Conservation (phyloP, 441 rosid genomes). For the Aleurites moluccanus region DNA sequence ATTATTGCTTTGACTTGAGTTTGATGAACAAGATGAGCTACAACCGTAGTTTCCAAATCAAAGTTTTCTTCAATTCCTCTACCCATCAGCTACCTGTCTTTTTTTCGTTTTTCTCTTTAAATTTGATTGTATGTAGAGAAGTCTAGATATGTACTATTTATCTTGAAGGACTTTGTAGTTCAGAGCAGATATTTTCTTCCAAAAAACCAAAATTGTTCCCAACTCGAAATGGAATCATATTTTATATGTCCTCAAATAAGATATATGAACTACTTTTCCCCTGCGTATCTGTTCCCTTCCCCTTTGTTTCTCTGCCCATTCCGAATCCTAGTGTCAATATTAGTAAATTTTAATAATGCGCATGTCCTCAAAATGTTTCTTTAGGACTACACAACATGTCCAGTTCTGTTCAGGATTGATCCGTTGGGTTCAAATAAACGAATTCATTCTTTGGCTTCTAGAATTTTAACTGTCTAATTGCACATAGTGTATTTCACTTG, state of each 20-base stretch:
- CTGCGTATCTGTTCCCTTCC: background rate
- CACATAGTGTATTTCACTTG: background rate
- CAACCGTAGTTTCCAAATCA: background rate
- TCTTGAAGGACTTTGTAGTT: background rate
- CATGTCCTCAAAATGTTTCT: background rate
- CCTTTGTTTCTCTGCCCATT: background rate
- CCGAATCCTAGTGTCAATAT: too few species aligned
- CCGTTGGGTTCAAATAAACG: background rate
- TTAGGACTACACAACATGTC: background rate
- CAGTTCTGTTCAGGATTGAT: background rate
- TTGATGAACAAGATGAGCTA: background rate
- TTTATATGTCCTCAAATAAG: background rate
- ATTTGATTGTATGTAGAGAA: too few species aligned
- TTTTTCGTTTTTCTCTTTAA: too few species aligned
- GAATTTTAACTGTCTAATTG: slow-evolving; percentile 2
- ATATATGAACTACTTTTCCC: background rate
- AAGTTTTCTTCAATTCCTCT: background rate
- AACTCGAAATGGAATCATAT: background rate
- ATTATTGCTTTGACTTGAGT: background rate
- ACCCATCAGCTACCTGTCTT: background rate
- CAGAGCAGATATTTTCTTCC: background rate
- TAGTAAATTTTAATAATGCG: too few species aligned
- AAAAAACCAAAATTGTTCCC: background rate
- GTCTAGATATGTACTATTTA: too few species aligned
- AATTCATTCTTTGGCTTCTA: background rate